Base-by-base conservation (phyloP, 345 rosid genomes). In the Cochlearia excelsa region DNA sequence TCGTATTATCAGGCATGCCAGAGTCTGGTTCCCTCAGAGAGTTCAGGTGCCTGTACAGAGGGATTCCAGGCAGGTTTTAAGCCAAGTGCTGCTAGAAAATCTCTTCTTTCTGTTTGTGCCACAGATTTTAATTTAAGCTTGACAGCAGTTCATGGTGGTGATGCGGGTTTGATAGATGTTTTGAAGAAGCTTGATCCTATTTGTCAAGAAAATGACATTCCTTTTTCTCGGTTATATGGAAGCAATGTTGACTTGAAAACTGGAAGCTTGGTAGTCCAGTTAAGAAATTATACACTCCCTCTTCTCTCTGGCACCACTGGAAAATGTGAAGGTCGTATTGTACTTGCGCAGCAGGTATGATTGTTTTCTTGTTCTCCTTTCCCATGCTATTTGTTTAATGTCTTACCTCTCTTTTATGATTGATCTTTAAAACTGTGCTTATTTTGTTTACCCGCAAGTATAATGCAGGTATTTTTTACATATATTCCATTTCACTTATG, bases 21-120 rank as follows among this genome's bases (percentile, higher is more conserved):
- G 65, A 81, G 83, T 70, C 72, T 87, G 54, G 74, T 47, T 50
- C 78, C 81, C 45, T 82, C 87, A 33, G 87, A 81, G 73, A 90
- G 95, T 66, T 89, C 97, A 23, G 97, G 96, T 77, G 90, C 91
- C 42, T 87, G 79, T 75, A 68, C 47, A 61, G 79, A 79, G 59
- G 95, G 96, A 37, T 85, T 89, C 74, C 99, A 93, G 70, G 85
- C 94, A 65, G 95, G 99, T 57, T 93, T 93, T 65, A 85, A 75
- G 80, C 83, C 80, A 43, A 89, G 91, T 75, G 65, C 81, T 67
- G 74, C 76, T 9, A 84, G 97, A 70, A 75, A 81, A 59, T 89
- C 92, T 65, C 82, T 93, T 69, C 77, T 93, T 68, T 84, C 90
- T 28, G 70, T 89, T 73, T 74, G 81, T 72, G 95, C 92, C 38